phyloP scores from a whole-genome alignment of 192 early-diverging fungal genomes.

The Coemansia sp. region DNA sequence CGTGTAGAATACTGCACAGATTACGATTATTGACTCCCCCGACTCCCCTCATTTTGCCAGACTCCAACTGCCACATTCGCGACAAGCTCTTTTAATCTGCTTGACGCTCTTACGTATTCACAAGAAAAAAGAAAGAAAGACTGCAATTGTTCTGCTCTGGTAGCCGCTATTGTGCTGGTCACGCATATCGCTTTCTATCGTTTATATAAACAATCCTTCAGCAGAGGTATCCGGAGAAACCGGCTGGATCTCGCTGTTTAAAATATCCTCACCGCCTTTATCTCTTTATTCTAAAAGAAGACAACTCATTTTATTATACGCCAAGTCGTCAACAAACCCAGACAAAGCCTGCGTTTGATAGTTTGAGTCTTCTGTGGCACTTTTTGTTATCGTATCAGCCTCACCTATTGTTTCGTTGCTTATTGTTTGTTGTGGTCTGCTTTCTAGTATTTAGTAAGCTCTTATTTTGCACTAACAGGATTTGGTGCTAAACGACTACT shows the following conservation, averaged over 20 bases:
- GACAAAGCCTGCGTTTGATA: neutral
- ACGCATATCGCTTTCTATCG: neutral
- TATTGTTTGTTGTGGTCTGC: neutral
- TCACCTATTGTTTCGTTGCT: neutral
- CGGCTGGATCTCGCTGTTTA: neutral
- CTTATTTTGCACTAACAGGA: neutral
- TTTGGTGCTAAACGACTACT: too few relatives aligned
- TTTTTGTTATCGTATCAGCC: neutral
- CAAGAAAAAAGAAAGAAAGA: neutral
- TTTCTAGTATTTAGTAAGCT: neutral
- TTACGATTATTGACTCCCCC: slow-evolving; percentile 11
- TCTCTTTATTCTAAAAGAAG: neutral
- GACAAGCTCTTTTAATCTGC: neutral
- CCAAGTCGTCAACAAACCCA: neutral
- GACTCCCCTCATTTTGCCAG: neutral
- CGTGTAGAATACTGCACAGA: slow-evolving; percentile 11
- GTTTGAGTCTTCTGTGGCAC: neutral
- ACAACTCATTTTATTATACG: neutral
- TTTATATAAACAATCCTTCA: neutral
- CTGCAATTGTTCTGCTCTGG: neutral
- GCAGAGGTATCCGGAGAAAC: neutral
- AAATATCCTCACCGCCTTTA: neutral
- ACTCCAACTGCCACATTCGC: slow-evolving; percentile 1
- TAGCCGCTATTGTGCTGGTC: neutral
- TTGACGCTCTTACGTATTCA: neutral